phyloP scores from a whole-genome alignment of 352 stramenopile genomes.

The Pythium dissotocum region DNA sequence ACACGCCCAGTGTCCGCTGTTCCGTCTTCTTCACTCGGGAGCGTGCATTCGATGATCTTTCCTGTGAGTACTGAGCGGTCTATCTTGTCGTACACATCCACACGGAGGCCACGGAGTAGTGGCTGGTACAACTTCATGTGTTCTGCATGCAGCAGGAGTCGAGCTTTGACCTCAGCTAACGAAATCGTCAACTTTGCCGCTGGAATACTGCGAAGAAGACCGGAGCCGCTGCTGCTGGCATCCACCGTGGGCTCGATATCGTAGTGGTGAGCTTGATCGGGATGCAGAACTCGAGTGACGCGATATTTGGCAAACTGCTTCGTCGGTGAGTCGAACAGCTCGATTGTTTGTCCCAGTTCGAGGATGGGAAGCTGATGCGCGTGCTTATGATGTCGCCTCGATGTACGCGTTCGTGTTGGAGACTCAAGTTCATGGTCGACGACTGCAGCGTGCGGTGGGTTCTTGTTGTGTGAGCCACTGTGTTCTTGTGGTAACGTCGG shows the following conservation, averaged over 20 bases:
- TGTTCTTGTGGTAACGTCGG: background rate
- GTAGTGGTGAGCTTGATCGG: conserved; percentile 4
- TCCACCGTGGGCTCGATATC: conserved; percentile 1
- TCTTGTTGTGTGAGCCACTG: background rate
- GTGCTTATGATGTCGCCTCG: conserved; percentile 1
- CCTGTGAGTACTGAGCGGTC: conserved; percentile 23
- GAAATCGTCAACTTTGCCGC: conserved; percentile 5
- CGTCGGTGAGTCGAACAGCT: conserved; percentile 17
- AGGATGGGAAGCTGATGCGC: conserved; percentile 4
- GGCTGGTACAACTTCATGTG: conserved; percentile 5
- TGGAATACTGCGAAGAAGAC: background rate
- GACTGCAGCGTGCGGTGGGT: background rate
- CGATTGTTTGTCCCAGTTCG: conserved; percentile 8
- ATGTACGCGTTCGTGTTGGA: background rate
- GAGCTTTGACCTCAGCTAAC: conserved; percentile 8
- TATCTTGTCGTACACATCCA: conserved; percentile 30
- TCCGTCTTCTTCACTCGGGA: background rate
- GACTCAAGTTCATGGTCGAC: background rate
- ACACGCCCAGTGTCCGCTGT: background rate
- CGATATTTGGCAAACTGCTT: conserved; percentile 29
- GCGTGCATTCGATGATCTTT: conserved; percentile 18
- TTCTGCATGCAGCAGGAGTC: conserved; percentile 9
- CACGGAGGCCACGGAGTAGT: conserved; percentile 15
- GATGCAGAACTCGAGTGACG: conserved; percentile 5
- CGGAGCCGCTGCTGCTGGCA: conserved; percentile 5